Evolutionary conservation across 2,329 filamentous ascomycete genomes (phyloP).

Genomic region (Escovopsis sp.): DNA sequence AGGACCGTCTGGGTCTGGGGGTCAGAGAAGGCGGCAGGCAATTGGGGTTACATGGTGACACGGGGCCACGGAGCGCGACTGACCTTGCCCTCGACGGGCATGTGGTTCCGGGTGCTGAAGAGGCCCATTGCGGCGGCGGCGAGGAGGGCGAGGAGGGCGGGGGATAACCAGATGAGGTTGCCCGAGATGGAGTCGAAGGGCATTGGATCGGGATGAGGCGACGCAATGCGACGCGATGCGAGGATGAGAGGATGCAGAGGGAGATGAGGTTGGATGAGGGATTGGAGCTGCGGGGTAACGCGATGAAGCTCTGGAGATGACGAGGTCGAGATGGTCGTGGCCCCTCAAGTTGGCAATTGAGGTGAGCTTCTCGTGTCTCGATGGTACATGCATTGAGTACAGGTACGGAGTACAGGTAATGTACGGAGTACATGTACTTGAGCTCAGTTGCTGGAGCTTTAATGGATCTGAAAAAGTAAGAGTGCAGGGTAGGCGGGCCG

Average conservation of each 20-base stretch:
- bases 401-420: no score
- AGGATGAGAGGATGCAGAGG: neutral
- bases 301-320: no score
- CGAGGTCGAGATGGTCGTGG: no score
- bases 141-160: conserved; percentile 20
- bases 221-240: neutral
- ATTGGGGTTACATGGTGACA: neutral
- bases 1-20: conserved; percentile 53
- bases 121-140: conserved; percentile 43
- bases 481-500: no score
- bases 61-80: conserved; percentile 8
- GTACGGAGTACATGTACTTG: no score
- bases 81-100: conserved; percentile 76
- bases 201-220: neutral
- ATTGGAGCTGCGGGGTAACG: no score
- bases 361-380: no score
- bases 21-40: conserved; percentile 1
- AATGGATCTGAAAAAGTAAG: no score
- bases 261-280: neutral
- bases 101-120: conserved; percentile 50
- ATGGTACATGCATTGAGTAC: no score
- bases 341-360: no score
- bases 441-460: no score
- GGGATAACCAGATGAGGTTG: conserved; percentile 10
- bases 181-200: conserved; percentile 4